phyloP scores from a whole-genome alignment of 257 asterid species.

The Prunella vulgaris region DNA sequence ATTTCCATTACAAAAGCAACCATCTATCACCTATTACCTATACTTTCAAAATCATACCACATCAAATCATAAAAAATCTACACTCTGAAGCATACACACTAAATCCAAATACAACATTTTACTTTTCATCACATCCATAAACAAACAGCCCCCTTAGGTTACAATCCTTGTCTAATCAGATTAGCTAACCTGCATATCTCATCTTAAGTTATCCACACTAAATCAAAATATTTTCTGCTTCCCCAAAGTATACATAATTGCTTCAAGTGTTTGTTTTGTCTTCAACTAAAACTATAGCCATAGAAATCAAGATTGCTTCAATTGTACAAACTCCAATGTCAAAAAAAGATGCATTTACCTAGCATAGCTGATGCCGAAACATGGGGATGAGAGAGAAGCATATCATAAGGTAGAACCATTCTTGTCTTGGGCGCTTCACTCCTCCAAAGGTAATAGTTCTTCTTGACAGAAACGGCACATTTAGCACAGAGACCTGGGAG shows the following conservation, averaged over 20 bases:
- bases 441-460: slow-evolving; percentile 59
- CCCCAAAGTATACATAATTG: slow-evolving; percentile 4
- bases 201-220: background rate
- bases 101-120: too few species aligned
- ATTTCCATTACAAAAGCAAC: too few species aligned
- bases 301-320: background rate
- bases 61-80: too few species aligned
- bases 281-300: background rate
- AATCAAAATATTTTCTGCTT: background rate
- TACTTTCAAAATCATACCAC: too few species aligned
- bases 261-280: background rate
- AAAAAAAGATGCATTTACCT: slow-evolving; percentile 38
- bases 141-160: too few species aligned
- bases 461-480: slow-evolving; percentile 59
- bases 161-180: too few species aligned
- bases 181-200: too few species aligned
- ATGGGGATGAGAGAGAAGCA: slow-evolving; percentile 69
- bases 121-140: too few species aligned
- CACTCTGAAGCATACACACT: too few species aligned
- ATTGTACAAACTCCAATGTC: background rate
- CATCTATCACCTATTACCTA: too few species aligned
- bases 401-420: slow-evolving; percentile 78
- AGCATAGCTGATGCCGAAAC: slow-evolving; percentile 59
- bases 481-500: slow-evolving; percentile 66
- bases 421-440: slow-evolving; percentile 64